These are phyloP conservation scores for Xylariaceae sp. DNA, from an alignment of 2,329 filamentous ascomycete genomes.

Conservation along the genomic window DNA sequence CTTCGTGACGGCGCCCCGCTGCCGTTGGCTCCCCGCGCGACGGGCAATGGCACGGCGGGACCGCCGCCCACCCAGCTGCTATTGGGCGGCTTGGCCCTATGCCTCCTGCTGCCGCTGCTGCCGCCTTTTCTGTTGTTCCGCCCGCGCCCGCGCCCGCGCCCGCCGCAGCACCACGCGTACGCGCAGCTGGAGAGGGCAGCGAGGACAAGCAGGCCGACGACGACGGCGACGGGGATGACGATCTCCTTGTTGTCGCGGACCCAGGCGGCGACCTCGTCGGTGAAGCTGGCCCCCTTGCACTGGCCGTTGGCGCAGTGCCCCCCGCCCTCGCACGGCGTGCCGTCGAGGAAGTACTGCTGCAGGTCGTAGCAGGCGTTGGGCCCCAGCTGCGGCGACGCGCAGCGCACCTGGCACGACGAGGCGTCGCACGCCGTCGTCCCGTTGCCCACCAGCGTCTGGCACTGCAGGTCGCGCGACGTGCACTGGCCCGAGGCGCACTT, in stretches of 20 bases:
- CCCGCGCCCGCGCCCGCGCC: too few relatives aligned
- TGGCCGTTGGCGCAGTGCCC: conserved; percentile 72
- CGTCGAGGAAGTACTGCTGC: conserved; percentile 90
- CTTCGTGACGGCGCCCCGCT: too few relatives aligned
- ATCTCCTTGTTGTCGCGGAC: conserved; percentile 69
- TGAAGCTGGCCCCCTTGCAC: conserved; percentile 64
- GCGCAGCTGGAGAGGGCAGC: conserved; percentile 63
- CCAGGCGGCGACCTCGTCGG: conserved; percentile 67
- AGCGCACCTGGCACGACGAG: conserved; percentile 68
- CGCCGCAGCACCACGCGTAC: conserved; percentile 29
- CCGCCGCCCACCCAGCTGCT: conserved; percentile 20
- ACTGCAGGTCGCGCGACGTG: conserved; percentile 85
- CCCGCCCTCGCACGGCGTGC: conserved; percentile 74
- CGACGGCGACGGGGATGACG: conserved; percentile 70
- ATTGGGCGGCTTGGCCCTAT: conserved; percentile 18
- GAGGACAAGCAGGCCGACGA: conserved; percentile 65
- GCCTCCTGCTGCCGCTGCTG: conserved; percentile 37
- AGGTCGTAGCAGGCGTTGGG: conserved; percentile 62
- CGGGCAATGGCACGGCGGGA: background rate
- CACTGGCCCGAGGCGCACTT: conserved; percentile 88
- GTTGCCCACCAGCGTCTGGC: conserved; percentile 78
- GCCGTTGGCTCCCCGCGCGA: conserved; percentile 7
- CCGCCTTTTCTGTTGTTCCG: too few relatives aligned
- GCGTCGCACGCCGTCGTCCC: conserved; percentile 73
- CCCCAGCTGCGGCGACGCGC: conserved; percentile 62